Conservation (phyloP, 306 rosid species). For the Vicia villosa region DNA sequence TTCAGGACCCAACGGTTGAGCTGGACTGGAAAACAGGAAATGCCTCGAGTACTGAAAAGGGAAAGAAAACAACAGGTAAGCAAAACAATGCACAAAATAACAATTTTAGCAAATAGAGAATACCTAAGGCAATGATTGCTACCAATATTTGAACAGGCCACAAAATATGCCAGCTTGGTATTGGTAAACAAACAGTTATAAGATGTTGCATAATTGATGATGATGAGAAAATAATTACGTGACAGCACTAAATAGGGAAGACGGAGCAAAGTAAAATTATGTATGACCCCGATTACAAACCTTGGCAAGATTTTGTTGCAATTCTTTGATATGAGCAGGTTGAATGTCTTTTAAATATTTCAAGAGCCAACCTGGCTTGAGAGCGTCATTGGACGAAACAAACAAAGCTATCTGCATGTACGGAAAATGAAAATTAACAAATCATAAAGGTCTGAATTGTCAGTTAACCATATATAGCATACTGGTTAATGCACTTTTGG, state of each 20-base stretch:
- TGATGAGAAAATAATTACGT: conserved; percentile 5
- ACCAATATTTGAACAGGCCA: neutral
- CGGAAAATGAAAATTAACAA: conserved; percentile 17
- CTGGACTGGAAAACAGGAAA: conserved; percentile 85
- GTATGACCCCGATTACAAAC: conserved; percentile 47
- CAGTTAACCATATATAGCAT: conserved; percentile 19
- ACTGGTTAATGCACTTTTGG: conserved; percentile 24
- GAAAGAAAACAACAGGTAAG: conserved; percentile 15
- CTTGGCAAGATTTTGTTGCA: conserved; percentile 80
- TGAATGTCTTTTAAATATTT: conserved; percentile 60
- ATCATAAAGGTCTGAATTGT: conserved; percentile 19
- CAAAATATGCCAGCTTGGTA: conserved; percentile 3
- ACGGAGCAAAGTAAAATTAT: neutral
- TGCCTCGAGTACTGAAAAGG: conserved; percentile 77
- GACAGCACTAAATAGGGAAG: neutral
- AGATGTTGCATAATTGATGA: conserved; percentile 11
- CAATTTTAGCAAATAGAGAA: conserved; percentile 18
- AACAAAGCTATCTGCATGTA: conserved; percentile 59
- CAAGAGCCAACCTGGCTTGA: conserved; percentile 75
- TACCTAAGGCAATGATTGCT: conserved; percentile 15
- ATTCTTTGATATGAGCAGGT: conserved; percentile 57
- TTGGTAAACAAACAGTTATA: conserved; percentile 13
- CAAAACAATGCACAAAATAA: conserved; percentile 19
- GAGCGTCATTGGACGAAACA: conserved; percentile 74
- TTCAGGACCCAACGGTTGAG: conserved; percentile 95